Conservation (phyloP, 108 stramenopile species). For the Skeletonema potamos region DNA sequence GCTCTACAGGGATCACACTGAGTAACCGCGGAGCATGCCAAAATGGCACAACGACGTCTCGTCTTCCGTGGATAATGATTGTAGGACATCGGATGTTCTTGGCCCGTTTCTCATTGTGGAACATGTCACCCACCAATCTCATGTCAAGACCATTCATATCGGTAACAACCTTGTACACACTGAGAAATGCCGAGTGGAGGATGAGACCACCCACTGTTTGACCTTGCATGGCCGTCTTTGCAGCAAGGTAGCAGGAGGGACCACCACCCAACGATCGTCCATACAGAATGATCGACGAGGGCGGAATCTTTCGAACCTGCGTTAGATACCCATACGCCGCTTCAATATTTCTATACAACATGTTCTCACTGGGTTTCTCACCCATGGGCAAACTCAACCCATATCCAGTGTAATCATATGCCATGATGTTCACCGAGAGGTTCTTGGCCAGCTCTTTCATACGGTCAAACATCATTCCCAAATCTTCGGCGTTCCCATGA, state of each 20-base stretch:
- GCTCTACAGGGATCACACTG: slow-evolving; percentile 51
- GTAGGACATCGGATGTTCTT: slow-evolving; percentile 60
- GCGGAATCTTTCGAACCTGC: slow-evolving; percentile 23
- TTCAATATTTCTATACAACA: slow-evolving; percentile 54
- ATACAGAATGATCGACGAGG: slow-evolving; percentile 50
- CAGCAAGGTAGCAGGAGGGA: slow-evolving; percentile 71
- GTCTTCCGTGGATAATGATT: slow-evolving; percentile 73
- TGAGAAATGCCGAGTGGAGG: slow-evolving; percentile 58
- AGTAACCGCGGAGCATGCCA: slow-evolving; percentile 74
- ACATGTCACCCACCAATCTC: slow-evolving; percentile 43
- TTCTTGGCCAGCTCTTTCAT: slow-evolving; percentile 52
- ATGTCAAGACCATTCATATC: slow-evolving; percentile 39
- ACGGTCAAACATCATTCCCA: slow-evolving; percentile 58
- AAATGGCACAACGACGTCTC: slow-evolving; percentile 81
- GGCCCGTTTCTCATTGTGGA: slow-evolving; percentile 53
- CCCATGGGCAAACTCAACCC: slow-evolving; percentile 37
- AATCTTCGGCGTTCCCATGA: slow-evolving; percentile 83
- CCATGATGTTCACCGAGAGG: slow-evolving; percentile 69
- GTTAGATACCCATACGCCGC: slow-evolving; percentile 39
- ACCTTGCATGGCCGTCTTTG: slow-evolving; percentile 52
- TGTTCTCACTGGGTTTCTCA: slow-evolving; percentile 42
- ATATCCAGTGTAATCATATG: slow-evolving; percentile 86
- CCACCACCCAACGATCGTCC: slow-evolving; percentile 69
- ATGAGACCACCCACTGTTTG: slow-evolving; percentile 65
- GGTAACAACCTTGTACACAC: slow-evolving; percentile 49